Evolutionary conservation across 805 yeast species (phyloP), one percentile per base, ranked within the genome.

Genomic region (Wickerhamomyces subpelliculosus): DNA sequence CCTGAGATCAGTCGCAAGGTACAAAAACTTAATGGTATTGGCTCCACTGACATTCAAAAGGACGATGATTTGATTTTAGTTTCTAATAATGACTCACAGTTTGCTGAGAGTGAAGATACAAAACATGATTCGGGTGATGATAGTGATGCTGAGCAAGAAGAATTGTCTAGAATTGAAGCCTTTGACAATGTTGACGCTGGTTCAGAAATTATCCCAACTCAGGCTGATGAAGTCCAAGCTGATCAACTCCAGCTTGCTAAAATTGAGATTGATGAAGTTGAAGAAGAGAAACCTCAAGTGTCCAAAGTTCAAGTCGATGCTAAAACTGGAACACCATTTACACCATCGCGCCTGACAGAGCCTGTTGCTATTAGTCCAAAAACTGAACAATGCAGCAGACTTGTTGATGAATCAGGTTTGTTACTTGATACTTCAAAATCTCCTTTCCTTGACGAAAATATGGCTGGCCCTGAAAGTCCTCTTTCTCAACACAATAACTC

Each of bases 261-360:
- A 18, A 20, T 12, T 14, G 9, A 8, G 24, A 22, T 5, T 28
- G 31, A n/a, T n/a, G 16, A 11, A 7, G n/a, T 4, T 12, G 16
- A 13, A 13, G 4, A 25, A 5, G 16, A 25, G 5, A 25, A 25
- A 25, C 14, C 27, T 13, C 27, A 13, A 5, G n/a, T 5, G 5
- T 25, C 22, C 25, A 12, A 8, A n/a, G 3, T 16, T 14, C 14
- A 10, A n/a, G n/a, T n/a, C n/a, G n/a, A n/a, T n/a, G n/a, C n/a
- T n/a, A n/a, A n/a, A n/a, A n/a, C n/a, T n/a, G 14, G 22, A 13
- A 9, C 30, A 9, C 34, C 29, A 20, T 8, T 34, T n/a, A 57
- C 62, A 0, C 65, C 64, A 8, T 40, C 53, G 7, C 48, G 62
- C 12, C 36, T 51, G 5, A 57, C 63, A 8, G 59, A 60, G 37